These are phyloP conservation scores for Debaryomyces singareniensis DNA, from an alignment of 1,139 yeast species.

Conservation along the genomic window DNA sequence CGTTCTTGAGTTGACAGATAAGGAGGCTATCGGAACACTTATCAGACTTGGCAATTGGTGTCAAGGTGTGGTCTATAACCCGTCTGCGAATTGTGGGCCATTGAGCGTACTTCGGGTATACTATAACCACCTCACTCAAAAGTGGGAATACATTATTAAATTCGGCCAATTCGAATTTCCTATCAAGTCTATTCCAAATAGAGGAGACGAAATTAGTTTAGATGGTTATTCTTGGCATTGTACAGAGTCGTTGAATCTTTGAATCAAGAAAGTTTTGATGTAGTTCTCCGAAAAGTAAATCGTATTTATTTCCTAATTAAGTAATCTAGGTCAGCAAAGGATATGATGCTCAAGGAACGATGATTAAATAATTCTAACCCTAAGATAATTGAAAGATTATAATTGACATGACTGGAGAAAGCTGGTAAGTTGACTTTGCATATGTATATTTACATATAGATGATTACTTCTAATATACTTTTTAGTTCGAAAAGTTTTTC, in stretches of 20 bases:
- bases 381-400: neutral
- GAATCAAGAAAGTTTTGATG: no score
- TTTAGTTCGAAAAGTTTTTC: no score
- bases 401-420: slow-evolving; percentile 21
- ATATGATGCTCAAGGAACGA: no score
- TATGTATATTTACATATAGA: no score
- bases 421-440: slow-evolving; percentile 25
- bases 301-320: neutral
- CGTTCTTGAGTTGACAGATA: neutral
- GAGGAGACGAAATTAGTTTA: slow-evolving; percentile 47
- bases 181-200: slow-evolving; percentile 56
- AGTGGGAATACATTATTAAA: slow-evolving; percentile 2
- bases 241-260: no score
- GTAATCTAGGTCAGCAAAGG: neutral
- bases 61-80: neutral
- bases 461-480: no score
- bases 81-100: neutral
- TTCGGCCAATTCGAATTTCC: slow-evolving; percentile 38
- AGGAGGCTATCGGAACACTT: neutral
- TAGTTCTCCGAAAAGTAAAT: no score
- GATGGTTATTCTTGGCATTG: no score
- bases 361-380: neutral
- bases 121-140: neutral
- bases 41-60: neutral
- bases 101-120: neutral